Evolutionary conservation across 2,329 filamentous ascomycete species (phyloP).

Genomic region (Graphiopsis chlorocephala): DNA sequence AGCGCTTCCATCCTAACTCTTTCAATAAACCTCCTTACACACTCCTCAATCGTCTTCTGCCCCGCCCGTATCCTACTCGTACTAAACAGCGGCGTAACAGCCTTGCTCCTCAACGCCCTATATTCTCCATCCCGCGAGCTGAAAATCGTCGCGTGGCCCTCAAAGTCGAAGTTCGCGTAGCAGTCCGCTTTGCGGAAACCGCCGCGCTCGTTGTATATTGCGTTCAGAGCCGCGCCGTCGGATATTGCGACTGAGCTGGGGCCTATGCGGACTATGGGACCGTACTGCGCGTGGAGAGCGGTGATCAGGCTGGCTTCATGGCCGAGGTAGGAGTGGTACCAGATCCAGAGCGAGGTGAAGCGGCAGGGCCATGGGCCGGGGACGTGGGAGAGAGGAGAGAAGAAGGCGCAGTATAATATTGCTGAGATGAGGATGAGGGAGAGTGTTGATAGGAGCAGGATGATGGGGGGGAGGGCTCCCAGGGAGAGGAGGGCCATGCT

Average conservation of each 20-base stretch:
- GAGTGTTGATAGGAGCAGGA: neutral
- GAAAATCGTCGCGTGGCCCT: slow-evolving; percentile 34
- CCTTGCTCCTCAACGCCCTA: slow-evolving; percentile 48
- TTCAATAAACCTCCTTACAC: slow-evolving; percentile 43
- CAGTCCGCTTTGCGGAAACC: slow-evolving; percentile 24
- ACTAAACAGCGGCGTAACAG: slow-evolving; percentile 50
- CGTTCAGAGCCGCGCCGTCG: slow-evolving; percentile 64
- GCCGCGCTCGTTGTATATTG: slow-evolving; percentile 48
- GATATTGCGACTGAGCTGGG: slow-evolving; percentile 72
- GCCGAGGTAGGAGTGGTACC: slow-evolving; percentile 32
- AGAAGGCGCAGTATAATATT: slow-evolving; percentile 33
- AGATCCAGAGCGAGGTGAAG: slow-evolving; percentile 29
- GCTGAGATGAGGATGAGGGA: slow-evolving; percentile 13
- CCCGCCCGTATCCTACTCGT: slow-evolving; percentile 45
- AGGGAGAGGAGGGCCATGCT: neutral
- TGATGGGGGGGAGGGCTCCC: neutral
- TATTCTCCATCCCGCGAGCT: slow-evolving; percentile 41
- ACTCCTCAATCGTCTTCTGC: slow-evolving; percentile 39
- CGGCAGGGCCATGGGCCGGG: slow-evolving; percentile 32
- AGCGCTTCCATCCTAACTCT: slow-evolving; percentile 39
- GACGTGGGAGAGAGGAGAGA: slow-evolving; percentile 35
- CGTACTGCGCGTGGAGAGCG: slow-evolving; percentile 61
- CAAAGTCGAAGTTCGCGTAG: slow-evolving; percentile 24
- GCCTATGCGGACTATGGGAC: slow-evolving; percentile 69
- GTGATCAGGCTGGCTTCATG: slow-evolving; percentile 28